Evolutionary conservation across 164 flowering plant genomes (phyloP), one percentile per base, ranked within the genome.

Genomic region (Brasenia schreberi): DNA sequence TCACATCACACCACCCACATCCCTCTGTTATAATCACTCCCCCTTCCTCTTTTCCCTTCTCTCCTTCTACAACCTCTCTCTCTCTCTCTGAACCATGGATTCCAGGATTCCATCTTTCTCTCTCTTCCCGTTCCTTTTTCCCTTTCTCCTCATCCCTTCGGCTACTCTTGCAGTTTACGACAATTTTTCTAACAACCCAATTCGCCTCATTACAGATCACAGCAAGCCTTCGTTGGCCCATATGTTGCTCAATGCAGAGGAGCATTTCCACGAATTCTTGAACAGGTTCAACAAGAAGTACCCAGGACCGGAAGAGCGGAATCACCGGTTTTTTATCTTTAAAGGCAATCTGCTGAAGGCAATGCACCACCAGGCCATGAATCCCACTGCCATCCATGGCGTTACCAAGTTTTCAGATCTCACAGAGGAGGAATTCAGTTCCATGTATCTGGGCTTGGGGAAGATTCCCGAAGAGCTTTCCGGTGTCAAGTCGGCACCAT

Each of bases 341-440:
- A 84, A 81, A 0, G 68, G 52, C 77, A 92, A 92, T 66, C 5
- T 89, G 72, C 62, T 77, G 0, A 79, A 82, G 75, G 98, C 95
- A 7, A 88, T 83, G 5, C 85, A 87, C 77, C 84, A 92, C 74
- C 96, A 85, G 78, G 82, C 77, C 19, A 19, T 84, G 68, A 95
- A 92, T 66, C 98, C 95, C 12, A 79, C 90, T 16, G 96, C 96
- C 1, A 68, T 78, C 33, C 98, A 89, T 66, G 96, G 96, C 0
- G 82, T 92, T 12, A 92, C 96, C 4, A 87, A 77, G 33, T 92
- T 92, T 71, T 88, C 86, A 14, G 98, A 92, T 65, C 79, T 92
- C 49, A 65, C 92, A 0, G 80, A 75, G 72, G 87, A 82, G 59
- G 98, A 92, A 72, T 89, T 92, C 33, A 85, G 86, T 77, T 77